These are phyloP conservation scores for Papiliotrema nemorosa DNA, from an alignment of 1,284 basidiomycete genomes.

Conservation along the genomic window DNA sequence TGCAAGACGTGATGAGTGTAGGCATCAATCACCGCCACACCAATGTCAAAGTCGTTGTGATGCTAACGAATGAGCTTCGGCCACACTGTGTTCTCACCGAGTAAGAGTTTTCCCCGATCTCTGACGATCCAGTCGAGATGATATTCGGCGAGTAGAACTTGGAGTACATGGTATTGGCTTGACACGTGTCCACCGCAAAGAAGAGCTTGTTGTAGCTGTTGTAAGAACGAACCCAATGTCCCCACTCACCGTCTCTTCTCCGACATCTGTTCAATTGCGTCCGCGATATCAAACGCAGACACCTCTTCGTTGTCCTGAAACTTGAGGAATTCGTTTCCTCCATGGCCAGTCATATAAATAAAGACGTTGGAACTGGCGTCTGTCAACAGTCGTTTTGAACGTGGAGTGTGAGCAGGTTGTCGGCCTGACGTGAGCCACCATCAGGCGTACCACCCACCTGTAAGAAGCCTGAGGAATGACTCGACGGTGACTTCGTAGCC, in stretches of 20 bases:
- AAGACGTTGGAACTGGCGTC: conserved; percentile 94
- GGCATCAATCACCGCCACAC: conserved; percentile 91
- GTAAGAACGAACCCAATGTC: too few species aligned
- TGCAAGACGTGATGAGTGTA: conserved; percentile 90
- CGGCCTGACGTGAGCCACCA: conserved; percentile 54
- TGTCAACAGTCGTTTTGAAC: conserved; percentile 84
- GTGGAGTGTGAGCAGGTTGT: conserved; percentile 65
- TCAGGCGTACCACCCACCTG: conserved; percentile 41
- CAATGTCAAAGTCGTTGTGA: conserved; percentile 87
- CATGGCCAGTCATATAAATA: conserved; percentile 97
- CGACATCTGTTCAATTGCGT: conserved; percentile 98
- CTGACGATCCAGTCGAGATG: conserved; percentile 84
- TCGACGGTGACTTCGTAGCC: conserved; percentile 98
- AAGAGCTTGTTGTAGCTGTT: conserved; percentile 90
- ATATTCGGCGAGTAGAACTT: conserved; percentile 95
- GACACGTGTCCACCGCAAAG: conserved; percentile 98
- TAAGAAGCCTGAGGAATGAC: conserved; percentile 86
- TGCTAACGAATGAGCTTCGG: conserved; percentile 60
- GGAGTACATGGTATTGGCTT: conserved; percentile 93
- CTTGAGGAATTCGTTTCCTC: conserved; percentile 96
- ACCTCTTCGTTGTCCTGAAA: conserved; percentile 99
- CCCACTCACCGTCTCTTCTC: conserved; percentile 80
- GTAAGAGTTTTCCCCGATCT: conserved; percentile 88
- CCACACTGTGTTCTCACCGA: too few species aligned
- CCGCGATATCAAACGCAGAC: conserved; percentile 90